Evolutionary conservation across 2,329 filamentous ascomycete genomes (phyloP).

Genomic region (Botrytis cinerea): DNA sequence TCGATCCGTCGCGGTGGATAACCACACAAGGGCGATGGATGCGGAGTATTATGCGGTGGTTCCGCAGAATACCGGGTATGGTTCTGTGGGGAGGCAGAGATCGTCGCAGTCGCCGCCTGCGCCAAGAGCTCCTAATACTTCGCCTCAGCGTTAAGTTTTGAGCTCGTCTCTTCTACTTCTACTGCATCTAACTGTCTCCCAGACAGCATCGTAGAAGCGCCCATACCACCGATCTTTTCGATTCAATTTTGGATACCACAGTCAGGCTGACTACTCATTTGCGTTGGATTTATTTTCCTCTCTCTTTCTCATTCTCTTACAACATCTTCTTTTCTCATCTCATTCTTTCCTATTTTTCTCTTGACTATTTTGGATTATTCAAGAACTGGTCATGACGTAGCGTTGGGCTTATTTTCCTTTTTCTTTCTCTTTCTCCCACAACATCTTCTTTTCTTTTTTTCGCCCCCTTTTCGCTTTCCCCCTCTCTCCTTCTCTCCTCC

Average conservation of each 20-base stretch:
- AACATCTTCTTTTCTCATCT: background rate
- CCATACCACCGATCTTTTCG: background rate
- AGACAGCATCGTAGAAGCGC: background rate
- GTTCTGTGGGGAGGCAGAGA: background rate
- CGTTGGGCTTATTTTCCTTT: too few species aligned
- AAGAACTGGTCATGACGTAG: too few species aligned
- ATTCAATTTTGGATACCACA: background rate
- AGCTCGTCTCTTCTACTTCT: background rate
- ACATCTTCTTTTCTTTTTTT: too few species aligned
- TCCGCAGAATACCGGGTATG: accelerated
- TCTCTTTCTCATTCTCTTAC: background rate
- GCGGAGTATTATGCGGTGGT: too few species aligned
- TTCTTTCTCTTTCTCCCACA: too few species aligned
- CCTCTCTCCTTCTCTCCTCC: too few species aligned
- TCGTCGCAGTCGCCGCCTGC: background rate
- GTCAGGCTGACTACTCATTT: background rate
- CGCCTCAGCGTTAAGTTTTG: too few species aligned
- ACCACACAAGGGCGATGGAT: accelerated
- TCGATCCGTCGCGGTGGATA: background rate
- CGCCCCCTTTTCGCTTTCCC: too few species aligned
- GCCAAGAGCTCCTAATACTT: background rate
- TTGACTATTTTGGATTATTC: too few species aligned
- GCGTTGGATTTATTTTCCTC: background rate
- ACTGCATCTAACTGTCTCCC: accelerated
- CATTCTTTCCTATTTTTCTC: too few species aligned